Base-by-base conservation (phyloP, 2,329 filamentous ascomycete species). In the Fusarium sp. region DNA sequence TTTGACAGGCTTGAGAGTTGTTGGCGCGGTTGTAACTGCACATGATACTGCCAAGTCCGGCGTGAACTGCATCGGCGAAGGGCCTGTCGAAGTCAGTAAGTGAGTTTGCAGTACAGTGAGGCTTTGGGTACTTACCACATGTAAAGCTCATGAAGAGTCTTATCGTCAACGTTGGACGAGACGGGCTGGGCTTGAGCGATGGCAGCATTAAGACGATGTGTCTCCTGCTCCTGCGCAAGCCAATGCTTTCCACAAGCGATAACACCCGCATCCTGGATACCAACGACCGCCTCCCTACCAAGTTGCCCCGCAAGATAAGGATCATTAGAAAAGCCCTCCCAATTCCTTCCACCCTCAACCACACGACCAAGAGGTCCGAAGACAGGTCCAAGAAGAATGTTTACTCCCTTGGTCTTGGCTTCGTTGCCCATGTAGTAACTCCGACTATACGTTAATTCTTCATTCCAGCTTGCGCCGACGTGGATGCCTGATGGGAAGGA, bases 1-100 rank as follows among this genome's bases (percentile, higher is more conserved):
- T 66, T 4, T 66, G 62, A 15, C 62, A 66, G 2, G 54, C 63
- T 8, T 66, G 80, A 1, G 87, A 88, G 72, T 92, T 93, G 58
- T 91, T 83, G 5, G 89, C 80, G 72, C 89, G 88, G 75, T 92
- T 91, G 71, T 97, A 97, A 3, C 89, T 88, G 77, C 92, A 94
- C 93, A 97, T 97, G 56, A 96, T 83, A 6, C 89, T 90, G 2
- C 88, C 91, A 3, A 94, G 92, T 22, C 93, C 93, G 7, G 91
- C 92, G 60, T 87, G 88, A 24, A 97, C 85, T 6, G 90, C 90
- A 70, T 94, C 90, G 0, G 90, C 89, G 77, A 95, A 95, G 0
- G 92, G 92, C 63, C 63, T 59, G 8, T 24, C 1, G 4, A 1
- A 8, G 20, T 63, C 0, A 63, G 42, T 8, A 2, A 6, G 6